These are phyloP conservation scores for Candida pseudocylindracea DNA, from an alignment of 1,139 yeast genomes.

Conservation along the genomic window DNA sequence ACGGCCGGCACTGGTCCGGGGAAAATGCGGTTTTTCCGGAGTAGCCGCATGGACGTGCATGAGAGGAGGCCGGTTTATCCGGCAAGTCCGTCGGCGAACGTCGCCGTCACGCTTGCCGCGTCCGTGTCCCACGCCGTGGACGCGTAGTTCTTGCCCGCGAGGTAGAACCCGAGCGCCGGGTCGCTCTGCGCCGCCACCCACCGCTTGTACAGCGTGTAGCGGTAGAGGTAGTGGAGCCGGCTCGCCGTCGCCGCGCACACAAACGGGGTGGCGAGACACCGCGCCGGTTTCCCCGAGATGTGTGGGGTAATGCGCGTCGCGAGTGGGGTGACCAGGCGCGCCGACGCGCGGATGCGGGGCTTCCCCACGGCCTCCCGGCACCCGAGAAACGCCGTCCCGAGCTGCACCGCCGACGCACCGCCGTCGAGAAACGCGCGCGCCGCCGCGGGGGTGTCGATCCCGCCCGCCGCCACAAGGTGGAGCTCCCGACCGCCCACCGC, in stretches of 20 bases:
- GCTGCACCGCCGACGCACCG: constrained; percentile 24
- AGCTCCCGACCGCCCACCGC: not conserved
- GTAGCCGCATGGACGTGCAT: no score
- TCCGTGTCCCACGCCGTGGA: no score
- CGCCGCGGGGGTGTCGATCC: constrained; percentile 10
- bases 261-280: constrained; percentile 14
- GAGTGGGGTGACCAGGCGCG: not conserved
- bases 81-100: no score
- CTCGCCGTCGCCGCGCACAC: constrained; percentile 3
- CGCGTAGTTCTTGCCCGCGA: constrained; percentile 12
- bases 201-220: constrained; percentile 12
- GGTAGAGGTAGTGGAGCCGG: constrained; percentile 15
- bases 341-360: no score
- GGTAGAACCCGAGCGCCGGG: constrained; percentile 9
- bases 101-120: no score
- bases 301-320: constrained; percentile 13
- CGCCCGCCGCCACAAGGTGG: constrained; percentile 21
- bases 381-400: constrained; percentile 22
- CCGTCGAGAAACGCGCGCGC: constrained; percentile 8
- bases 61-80: no score
- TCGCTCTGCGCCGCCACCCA: constrained; percentile 3
- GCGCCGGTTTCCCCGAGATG: constrained; percentile 17
- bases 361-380: constrained; percentile 6
- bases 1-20: no score
- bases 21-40: no score